These are phyloP conservation scores for Ambrosia trifida DNA, from an alignment of 129 eudicot species.

Conservation along the genomic window DNA sequence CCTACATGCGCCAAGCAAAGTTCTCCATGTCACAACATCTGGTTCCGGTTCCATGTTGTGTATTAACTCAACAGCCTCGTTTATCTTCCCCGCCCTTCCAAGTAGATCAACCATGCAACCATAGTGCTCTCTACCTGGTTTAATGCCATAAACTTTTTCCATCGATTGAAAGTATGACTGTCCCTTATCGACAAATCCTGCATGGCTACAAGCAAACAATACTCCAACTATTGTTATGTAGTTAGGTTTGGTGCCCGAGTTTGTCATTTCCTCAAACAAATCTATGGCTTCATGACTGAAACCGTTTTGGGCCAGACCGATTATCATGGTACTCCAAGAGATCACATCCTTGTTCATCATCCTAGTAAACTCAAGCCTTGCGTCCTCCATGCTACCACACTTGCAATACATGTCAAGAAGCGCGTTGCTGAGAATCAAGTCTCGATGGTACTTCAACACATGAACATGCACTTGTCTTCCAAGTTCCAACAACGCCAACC, in stretches of 20 bases:
- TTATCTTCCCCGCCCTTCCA: slow-evolving; percentile 65
- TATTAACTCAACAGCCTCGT: slow-evolving; percentile 58
- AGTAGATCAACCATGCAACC: slow-evolving; percentile 78
- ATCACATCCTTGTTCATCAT: slow-evolving; percentile 68
- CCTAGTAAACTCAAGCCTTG: slow-evolving; percentile 40
- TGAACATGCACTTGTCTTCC: slow-evolving; percentile 78
- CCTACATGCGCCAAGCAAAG: slow-evolving; percentile 65
- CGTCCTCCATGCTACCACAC: slow-evolving; percentile 81
- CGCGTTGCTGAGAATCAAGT: slow-evolving; percentile 65
- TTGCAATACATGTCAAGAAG: slow-evolving; percentile 85
- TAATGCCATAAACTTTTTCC: slow-evolving; percentile 50
- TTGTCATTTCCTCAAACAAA: slow-evolving; percentile 49
- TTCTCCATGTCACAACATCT: slow-evolving; percentile 67
- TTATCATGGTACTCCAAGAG: slow-evolving; percentile 82
- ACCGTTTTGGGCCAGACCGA: slow-evolving; percentile 81
- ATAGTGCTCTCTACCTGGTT: slow-evolving; percentile 68
- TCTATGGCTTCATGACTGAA: slow-evolving; percentile 57
- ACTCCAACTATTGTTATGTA: slow-evolving; percentile 66
- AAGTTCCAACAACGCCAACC: slow-evolving; percentile 57
- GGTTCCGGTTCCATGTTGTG: slow-evolving; percentile 57
- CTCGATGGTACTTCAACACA: slow-evolving; percentile 62
- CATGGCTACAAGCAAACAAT: slow-evolving; percentile 79
- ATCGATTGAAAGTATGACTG: slow-evolving; percentile 52
- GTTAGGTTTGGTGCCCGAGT: slow-evolving; percentile 54
- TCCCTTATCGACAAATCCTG: slow-evolving; percentile 57